phyloP scores from a whole-genome alignment of 495 filamentous ascomycete species.

The Xylaria intraflava region DNA sequence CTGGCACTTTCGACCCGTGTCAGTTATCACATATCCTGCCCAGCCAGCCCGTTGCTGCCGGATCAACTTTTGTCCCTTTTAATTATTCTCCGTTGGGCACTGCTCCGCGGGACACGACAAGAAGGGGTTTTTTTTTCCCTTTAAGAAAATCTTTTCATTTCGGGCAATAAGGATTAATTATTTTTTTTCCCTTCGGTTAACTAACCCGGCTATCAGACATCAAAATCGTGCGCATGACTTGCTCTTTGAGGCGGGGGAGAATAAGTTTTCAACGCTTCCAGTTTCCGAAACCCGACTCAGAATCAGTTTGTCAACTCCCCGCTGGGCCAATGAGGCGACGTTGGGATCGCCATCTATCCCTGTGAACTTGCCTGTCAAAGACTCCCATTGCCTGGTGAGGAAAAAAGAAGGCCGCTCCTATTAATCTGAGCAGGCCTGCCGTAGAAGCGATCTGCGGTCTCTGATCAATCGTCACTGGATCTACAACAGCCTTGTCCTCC shows the following conservation, averaged over 20 bases:
- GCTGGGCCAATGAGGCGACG: conserved; percentile 21
- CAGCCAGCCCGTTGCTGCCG: background rate
- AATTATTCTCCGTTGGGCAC: background rate
- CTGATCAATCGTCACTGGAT: conserved; percentile 11
- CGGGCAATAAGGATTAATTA: conserved; percentile 8
- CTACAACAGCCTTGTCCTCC: conserved; percentile 12
- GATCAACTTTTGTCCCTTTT: background rate
- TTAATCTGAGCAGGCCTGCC: conserved; percentile 24
- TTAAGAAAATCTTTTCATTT: background rate
- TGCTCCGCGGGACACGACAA: no score
- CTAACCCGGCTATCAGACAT: conserved; percentile 5
- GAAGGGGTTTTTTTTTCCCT: no score
- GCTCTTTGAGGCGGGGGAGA: conserved; percentile 9
- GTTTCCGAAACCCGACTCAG: conserved; percentile 32
- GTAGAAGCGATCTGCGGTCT: conserved; percentile 20
- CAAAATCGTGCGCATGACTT: conserved; percentile 3
- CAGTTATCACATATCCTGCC: background rate
- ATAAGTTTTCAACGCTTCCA: conserved; percentile 24
- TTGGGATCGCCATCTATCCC: conserved; percentile 15
- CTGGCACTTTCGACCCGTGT: background rate
- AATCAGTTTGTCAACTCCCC: conserved; percentile 29
- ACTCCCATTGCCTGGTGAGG: conserved; percentile 19
- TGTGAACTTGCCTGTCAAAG: conserved; percentile 25
- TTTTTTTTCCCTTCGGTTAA: conserved; percentile 3
- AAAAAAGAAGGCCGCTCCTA: conserved; percentile 29